Evolutionary conservation across 805 yeast species (phyloP), one percentile per base, ranked within the genome.

Genomic region (Candida caryicola): DNA sequence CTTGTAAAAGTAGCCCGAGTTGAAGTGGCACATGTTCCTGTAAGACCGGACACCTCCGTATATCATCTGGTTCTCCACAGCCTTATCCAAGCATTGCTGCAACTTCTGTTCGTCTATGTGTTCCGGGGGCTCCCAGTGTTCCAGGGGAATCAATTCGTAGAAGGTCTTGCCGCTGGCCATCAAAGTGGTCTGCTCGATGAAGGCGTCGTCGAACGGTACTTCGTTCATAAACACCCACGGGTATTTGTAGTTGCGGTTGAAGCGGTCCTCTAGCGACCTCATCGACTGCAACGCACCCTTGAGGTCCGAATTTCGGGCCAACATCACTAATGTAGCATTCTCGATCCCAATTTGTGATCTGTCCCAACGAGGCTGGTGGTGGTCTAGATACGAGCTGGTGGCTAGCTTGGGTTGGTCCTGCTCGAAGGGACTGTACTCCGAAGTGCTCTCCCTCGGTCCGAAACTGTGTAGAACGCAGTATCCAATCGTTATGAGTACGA

Each of bases 311-410:
- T 89, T 89, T 39, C 97, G 69, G 28, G 85, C 95, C 18, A 90
- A 74, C 95, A 90, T 89, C 39, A 90, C 73, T 18, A 90, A 59
- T 0, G 95, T 83, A 3, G 97, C 97, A 57, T 88, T 89, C 52
- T 86, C 95, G 14, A 45, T 55, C 1, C 86, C 82, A 29, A 64
- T 40, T 39, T 65, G 68, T 14, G 44, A 36, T 36, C 65, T 52
- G 40, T 71, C 69, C 29, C 62, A 49, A 12, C 32, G 31, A 3
- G 66, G 60, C 26, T 40, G 37, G n/a, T 30, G 15, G 6, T 43
- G 34, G 15, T 45, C 40, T 13, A 59, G 27, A 40, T 64, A 64
- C 7, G 64, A 52, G 37, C 59, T 63, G 6, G 60, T 45, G 1
- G 68, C 43, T 26, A 60, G 43, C 39, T 62, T 63, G 17, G 57